phyloP scores from a whole-genome alignment of 1,284 basidiomycete species.

The Fomitopsis betulina region DNA sequence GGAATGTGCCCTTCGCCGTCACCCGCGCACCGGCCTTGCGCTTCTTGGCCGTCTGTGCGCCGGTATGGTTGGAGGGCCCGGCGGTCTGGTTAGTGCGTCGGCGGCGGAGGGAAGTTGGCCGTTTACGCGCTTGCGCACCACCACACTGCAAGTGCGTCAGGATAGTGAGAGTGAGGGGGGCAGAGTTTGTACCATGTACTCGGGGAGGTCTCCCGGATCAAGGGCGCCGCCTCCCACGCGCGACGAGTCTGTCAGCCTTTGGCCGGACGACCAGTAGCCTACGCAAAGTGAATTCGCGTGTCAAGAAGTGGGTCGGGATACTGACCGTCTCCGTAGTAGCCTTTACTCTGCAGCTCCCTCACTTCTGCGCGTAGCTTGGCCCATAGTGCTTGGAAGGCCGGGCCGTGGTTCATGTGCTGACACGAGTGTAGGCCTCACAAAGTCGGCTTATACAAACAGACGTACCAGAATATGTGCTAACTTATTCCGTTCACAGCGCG shows the following conservation, averaged over 20 bases:
- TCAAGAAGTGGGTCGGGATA: slow-evolving; percentile 1
- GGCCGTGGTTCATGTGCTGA: slow-evolving; percentile 76
- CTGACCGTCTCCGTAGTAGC: slow-evolving; percentile 77
- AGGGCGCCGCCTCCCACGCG: slow-evolving; percentile 46
- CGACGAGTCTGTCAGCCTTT: slow-evolving; percentile 58
- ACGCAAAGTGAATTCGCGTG: slow-evolving; percentile 4
- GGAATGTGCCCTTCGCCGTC: slow-evolving; percentile 53
- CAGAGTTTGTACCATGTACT: slow-evolving; percentile 55
- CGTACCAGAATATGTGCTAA: slow-evolving; percentile 74
- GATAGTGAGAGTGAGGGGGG: neutral
- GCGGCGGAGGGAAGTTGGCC: slow-evolving; percentile 44
- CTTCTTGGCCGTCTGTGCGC: slow-evolving; percentile 55
- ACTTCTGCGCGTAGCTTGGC: slow-evolving; percentile 59
- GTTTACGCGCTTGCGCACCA: slow-evolving; percentile 63
- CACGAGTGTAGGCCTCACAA: neutral
- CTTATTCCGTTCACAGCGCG: slow-evolving; percentile 30
- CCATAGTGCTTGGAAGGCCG: slow-evolving; percentile 71
- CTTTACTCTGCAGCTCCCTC: slow-evolving; percentile 57
- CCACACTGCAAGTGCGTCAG: slow-evolving; percentile 51
- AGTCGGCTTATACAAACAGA: neutral
- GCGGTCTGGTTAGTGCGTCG: slow-evolving; percentile 35
- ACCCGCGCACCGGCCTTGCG: slow-evolving; percentile 69
- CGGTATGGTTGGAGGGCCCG: slow-evolving; percentile 51
- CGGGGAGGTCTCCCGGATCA: slow-evolving; percentile 56
- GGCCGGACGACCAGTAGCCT: slow-evolving; percentile 81